phyloP scores from a whole-genome alignment of 352 stramenopile species.

The Phytophthora multivora region DNA sequence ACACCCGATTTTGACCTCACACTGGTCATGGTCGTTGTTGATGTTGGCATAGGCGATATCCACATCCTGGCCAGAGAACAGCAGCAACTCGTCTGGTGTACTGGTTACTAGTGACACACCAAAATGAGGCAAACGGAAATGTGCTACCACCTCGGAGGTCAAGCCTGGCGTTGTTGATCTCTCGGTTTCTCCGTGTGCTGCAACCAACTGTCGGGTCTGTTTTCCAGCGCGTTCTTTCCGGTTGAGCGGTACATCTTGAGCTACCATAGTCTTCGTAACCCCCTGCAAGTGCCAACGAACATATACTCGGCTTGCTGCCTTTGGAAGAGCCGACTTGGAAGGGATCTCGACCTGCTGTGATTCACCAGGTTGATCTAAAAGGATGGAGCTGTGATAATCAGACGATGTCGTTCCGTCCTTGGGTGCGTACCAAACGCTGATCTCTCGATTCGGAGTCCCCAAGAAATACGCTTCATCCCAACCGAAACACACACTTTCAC shows the following conservation, averaged over 20 bases:
- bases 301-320: conserved; percentile 48
- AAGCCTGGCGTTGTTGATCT: conserved; percentile 28
- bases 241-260: conserved; percentile 71
- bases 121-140: conserved; percentile 64
- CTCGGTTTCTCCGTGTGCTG: conserved; percentile 21
- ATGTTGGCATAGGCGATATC: conserved; percentile 71
- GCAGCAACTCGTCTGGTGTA: conserved; percentile 70
- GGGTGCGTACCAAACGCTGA: conserved; percentile 63
- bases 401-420: conserved; percentile 41
- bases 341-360: conserved; percentile 69
- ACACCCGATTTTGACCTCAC: conserved; percentile 81
- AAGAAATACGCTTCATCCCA: conserved; percentile 88
- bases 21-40: conserved; percentile 76
- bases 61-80: conserved; percentile 72
- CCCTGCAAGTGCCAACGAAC: conserved; percentile 86
- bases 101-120: conserved; percentile 80
- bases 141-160: conserved; percentile 60
- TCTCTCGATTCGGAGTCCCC: conserved; percentile 63
- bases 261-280: conserved; percentile 81
- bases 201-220: conserved; percentile 59
- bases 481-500: conserved; percentile 76
- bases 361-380: conserved; percentile 77
- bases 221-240: conserved; percentile 38
- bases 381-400: conserved; percentile 53
- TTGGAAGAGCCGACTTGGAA: conserved; percentile 31